Percentiles rank a stretch among this genome's conserved stretches.
Evolutionary conservation across 2,329 filamentous ascomycete genomes (phyloP).

Genomic region (Fusarium metavorans): DNA sequence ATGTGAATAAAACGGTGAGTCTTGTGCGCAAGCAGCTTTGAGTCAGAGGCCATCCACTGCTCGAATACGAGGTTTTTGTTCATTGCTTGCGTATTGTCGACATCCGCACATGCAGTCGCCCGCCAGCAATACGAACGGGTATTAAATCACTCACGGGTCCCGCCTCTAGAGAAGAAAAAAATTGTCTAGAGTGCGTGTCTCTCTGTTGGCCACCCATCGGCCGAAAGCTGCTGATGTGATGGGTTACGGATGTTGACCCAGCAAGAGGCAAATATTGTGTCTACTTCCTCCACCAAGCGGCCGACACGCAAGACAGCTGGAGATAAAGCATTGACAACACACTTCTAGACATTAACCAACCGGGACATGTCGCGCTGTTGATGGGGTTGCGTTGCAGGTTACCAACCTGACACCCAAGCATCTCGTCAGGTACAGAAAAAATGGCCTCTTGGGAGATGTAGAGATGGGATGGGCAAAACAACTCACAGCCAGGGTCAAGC

Average conservation of each 20-base stretch:
- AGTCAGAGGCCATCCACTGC: not conserved
- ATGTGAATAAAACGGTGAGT: not conserved
- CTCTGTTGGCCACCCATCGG: not conserved
- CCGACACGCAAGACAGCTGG: not conserved
- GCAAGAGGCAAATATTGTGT: not conserved
- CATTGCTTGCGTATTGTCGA: not conserved
- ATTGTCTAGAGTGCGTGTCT: not conserved
- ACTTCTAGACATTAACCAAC: not conserved
- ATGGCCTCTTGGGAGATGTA: not conserved
- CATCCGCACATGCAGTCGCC: not conserved
- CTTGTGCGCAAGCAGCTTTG: not conserved
- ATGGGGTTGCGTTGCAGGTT: not conserved
- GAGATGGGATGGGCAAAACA: not conserved
- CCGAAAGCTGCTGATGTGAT: not conserved
- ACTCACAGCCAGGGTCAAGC: not conserved
- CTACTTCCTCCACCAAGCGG: not conserved
- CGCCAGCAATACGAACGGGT: constrained; percentile 9
- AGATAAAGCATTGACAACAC: not conserved
- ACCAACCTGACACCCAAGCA: not conserved
- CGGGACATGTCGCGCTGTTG: not conserved
- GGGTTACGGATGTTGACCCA: too few species aligned
- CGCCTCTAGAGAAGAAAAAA: not conserved
- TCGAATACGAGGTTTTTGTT: constrained; percentile 12
- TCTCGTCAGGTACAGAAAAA: not conserved
- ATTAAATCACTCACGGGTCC: constrained; percentile 3